A percentile compares a stretch with the other conserved stretches of the same genome.
These are phyloP conservation scores for Carex scoparia DNA, from an alignment of 176 grass and related monocot species.

Conservation along the genomic window DNA sequence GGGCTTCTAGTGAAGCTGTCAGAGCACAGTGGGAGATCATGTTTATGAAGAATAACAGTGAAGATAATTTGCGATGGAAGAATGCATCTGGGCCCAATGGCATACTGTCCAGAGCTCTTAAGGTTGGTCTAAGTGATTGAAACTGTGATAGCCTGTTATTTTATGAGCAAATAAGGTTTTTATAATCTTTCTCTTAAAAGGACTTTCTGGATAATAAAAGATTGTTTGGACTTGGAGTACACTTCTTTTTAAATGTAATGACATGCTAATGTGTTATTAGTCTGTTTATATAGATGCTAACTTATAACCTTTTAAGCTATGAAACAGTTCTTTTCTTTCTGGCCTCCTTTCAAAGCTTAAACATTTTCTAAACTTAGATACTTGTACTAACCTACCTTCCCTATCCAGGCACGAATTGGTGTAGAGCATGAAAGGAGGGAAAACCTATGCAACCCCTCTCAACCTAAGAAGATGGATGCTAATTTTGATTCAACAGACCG, in stretches of 20 bases:
- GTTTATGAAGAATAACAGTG: slow-evolving; percentile 56
- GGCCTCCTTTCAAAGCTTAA: not conserved
- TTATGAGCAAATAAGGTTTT: not conserved
- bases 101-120: slow-evolving; percentile 59
- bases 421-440: slow-evolving; percentile 47
- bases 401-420: slow-evolving; percentile 56
- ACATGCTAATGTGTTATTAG: not conserved
- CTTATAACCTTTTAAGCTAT: not conserved
- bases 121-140: slow-evolving; percentile 43
- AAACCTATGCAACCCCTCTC: slow-evolving; percentile 42
- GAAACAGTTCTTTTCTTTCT: not conserved
- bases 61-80: slow-evolving; percentile 73
- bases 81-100: slow-evolving; percentile 57
- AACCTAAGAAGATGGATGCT: slow-evolving; percentile 71
- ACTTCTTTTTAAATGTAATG: not conserved
- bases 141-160: not conserved
- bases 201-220: not conserved
- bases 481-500: slow-evolving; percentile 74
- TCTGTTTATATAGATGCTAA: not conserved
- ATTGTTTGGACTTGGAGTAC: not conserved
- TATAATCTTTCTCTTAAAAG: not conserved
- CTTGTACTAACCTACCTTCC: slow-evolving; percentile 29
- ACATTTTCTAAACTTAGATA: slow-evolving; percentile 6
- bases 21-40: slow-evolving; percentile 75
- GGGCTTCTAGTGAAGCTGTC: slow-evolving; percentile 75